A percentile compares a stretch with the other conserved stretches of the same genome.
These are phyloP conservation scores for Anthoceros angustus DNA, from an alignment of 225 moss, liverwort and hornwort genomes.

Conservation along the genomic window DNA sequence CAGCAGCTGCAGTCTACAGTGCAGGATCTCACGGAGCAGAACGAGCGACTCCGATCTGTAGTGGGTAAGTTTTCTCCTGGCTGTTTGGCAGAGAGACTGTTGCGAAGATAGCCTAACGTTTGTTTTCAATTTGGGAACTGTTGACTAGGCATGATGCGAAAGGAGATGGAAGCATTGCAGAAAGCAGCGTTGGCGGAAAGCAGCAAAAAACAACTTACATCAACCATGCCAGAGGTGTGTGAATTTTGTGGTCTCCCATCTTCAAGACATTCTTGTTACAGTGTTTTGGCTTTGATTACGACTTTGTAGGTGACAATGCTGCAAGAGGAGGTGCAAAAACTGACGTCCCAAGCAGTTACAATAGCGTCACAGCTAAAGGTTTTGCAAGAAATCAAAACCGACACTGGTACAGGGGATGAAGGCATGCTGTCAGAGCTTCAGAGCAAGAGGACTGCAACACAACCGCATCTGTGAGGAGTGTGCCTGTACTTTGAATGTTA, in stretches of 20 bases:
- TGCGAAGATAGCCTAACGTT: not conserved
- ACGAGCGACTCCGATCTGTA: conserved; percentile 35
- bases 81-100: not conserved
- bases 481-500: too few relatives aligned
- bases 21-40: conserved; percentile 34
- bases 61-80: conserved; percentile 20
- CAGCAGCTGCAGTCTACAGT: conserved; percentile 27
- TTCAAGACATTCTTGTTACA: not conserved
- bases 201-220: conserved; percentile 6
- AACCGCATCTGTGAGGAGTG: too few relatives aligned
- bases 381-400: conserved; percentile 29
- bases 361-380: conserved; percentile 27
- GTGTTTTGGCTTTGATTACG: not conserved
- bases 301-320: not conserved
- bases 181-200: conserved; percentile 19
- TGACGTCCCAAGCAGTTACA: conserved; percentile 7
- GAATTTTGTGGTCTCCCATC: not conserved
- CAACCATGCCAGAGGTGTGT: conserved; percentile 20
- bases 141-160: conserved; percentile 40
- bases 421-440: conserved; percentile 33
- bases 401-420: conserved; percentile 15
- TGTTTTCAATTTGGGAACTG: not conserved
- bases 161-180: conserved; percentile 47
- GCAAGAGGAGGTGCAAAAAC: not conserved
- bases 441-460: conserved; percentile 20